Conservation (phyloP, 345 rosid species). For the Sonneratia caseolaris region DNA sequence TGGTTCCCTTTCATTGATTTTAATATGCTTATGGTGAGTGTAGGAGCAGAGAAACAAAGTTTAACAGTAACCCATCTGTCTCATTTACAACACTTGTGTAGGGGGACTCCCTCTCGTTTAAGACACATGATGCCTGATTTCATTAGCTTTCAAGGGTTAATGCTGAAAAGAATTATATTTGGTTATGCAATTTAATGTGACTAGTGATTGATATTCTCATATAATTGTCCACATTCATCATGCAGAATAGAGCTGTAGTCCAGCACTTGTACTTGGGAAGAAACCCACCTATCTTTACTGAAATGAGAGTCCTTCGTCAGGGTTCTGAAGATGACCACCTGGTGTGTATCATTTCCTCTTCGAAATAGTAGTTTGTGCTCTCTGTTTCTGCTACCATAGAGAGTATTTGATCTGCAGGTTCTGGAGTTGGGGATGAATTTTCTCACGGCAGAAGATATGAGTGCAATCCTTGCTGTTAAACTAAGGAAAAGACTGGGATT, state of each 20-base stretch:
- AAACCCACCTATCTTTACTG: conserved; percentile 77
- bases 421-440: conserved; percentile 88
- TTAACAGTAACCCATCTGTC: too few species aligned
- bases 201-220: not conserved
- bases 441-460: conserved; percentile 91
- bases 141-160: not conserved
- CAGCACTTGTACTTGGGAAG: conserved; percentile 84
- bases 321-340: conserved; percentile 73
- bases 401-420: conserved; percentile 34
- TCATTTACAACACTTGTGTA: too few species aligned
- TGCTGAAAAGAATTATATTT: not conserved
- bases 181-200: not conserved
- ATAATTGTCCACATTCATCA: not conserved
- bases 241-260: conserved; percentile 67
- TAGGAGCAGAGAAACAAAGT: not conserved
- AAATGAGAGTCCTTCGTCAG: conserved; percentile 58
- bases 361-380: not conserved
- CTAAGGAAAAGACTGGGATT: conserved; percentile 82
- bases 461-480: conserved; percentile 71
- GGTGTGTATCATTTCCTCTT: conserved; percentile 27
- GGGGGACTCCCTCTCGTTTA: too few species aligned
- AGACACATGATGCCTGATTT: not conserved
- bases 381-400: not conserved
- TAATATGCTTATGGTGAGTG: not conserved
- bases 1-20: not conserved